A percentile compares a stretch with the other conserved stretches of the same genome.
phyloP scores from a whole-genome alignment of 1,284 basidiomycete genomes.

The Albatrellus sp. region DNA sequence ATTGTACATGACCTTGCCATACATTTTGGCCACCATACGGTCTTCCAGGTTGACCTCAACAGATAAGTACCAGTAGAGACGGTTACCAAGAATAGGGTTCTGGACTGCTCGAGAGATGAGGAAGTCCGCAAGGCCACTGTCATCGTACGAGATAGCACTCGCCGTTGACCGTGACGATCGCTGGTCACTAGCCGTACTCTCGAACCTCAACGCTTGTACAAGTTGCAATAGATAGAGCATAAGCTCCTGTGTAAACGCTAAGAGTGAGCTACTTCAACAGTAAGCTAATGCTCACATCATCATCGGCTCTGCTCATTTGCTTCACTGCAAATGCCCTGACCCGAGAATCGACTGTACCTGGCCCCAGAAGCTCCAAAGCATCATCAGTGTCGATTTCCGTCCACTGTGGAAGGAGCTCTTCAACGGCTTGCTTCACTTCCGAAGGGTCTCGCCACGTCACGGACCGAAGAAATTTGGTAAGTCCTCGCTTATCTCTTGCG shows the following conservation, averaged over 20 bases:
- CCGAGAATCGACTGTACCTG: constrained; percentile 80
- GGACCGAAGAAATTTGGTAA: constrained; percentile 97
- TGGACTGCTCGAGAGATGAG: constrained; percentile 77
- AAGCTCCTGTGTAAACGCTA: constrained; percentile 53
- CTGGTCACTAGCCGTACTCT: constrained; percentile 65
- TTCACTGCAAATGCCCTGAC: constrained; percentile 92
- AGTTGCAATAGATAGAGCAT: constrained; percentile 90
- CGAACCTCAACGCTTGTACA: constrained; percentile 96
- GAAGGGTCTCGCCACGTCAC: constrained; percentile 95
- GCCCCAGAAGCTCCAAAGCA: constrained; percentile 89
- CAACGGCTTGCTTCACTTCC: constrained; percentile 96
- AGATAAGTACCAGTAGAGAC: constrained; percentile 95
- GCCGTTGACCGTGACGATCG: constrained; percentile 52
- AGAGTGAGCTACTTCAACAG: neutral
- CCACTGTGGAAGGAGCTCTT: constrained; percentile 93
- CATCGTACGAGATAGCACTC: constrained; percentile 67
- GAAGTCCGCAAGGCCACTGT: constrained; percentile 83
- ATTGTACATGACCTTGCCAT: constrained; percentile 77
- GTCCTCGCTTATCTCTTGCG: constrained; percentile 75
- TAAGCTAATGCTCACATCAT: constrained; percentile 55
- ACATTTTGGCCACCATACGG: constrained; percentile 81
- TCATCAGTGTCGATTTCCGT: constrained; percentile 95
- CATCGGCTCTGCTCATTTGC: constrained; percentile 83
- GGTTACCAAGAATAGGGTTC: constrained; percentile 80
- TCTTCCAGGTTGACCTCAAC: constrained; percentile 82